Evolutionary conservation across 495 filamentous ascomycete species (phyloP).

Genomic region (Friedmanniomyces simplex): DNA sequence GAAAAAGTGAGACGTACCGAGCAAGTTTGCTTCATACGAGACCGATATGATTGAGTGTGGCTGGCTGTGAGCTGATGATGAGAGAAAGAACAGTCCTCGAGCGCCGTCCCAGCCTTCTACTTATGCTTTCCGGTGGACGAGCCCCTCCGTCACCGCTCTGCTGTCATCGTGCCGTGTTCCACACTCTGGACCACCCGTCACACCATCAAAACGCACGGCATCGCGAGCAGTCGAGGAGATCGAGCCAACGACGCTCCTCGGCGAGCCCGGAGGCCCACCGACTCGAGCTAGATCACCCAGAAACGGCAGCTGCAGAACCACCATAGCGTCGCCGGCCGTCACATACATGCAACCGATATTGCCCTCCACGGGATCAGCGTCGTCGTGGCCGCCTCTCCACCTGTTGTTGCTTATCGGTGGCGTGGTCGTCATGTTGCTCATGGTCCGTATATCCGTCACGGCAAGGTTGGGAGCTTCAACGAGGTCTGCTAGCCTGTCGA

Average conservation of each 20-base stretch:
- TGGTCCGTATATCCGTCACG: constrained; percentile 6
- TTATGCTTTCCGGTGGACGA: constrained; percentile 14
- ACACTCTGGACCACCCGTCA: not conserved
- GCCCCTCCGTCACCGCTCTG: not conserved
- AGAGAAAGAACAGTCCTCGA: not conserved
- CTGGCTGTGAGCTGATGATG: constrained; percentile 3
- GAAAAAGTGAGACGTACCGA: constrained; percentile 1
- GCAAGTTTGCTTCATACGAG: not conserved
- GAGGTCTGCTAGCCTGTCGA: constrained; percentile 2
- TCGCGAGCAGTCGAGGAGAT: constrained; percentile 3
- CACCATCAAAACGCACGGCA: constrained; percentile 1
- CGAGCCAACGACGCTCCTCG: constrained; percentile 15
- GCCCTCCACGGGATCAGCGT: constrained; percentile 8
- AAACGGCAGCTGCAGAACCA: constrained; percentile 13
- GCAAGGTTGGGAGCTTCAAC: constrained; percentile 12
- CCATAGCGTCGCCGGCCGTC: constrained; percentile 15
- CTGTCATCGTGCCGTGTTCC: not conserved
- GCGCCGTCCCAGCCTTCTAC: not conserved
- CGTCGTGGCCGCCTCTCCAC: constrained; percentile 20
- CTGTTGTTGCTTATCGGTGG: constrained; percentile 7
- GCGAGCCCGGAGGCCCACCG: constrained; percentile 8
- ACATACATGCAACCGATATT: constrained; percentile 8
- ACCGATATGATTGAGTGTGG: not conserved
- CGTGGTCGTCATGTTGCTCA: constrained; percentile 1
- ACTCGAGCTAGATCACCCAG: constrained; percentile 10